Percentiles rank a stretch among this genome's conserved stretches.
Conservation (phyloP, 2,329 filamentous ascomycete species). For the Claviceps africana region DNA sequence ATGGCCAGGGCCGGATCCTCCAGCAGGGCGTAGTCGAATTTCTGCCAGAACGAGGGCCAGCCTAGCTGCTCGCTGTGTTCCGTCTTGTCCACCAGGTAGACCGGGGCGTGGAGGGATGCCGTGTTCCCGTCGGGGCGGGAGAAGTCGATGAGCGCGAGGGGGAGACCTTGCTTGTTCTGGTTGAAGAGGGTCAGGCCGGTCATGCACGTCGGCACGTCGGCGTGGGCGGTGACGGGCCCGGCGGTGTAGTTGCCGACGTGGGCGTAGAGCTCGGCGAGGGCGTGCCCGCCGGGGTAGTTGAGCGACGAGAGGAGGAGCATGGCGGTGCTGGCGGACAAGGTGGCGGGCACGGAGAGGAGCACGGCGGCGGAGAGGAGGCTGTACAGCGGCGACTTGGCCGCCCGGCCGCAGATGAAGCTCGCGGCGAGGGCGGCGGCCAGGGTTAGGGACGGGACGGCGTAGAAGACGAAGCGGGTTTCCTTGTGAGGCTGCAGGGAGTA, state of each 20-base stretch:
- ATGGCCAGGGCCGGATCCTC: slow-evolving; percentile 35
- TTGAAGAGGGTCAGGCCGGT: slow-evolving; percentile 55
- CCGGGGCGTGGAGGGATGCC: slow-evolving; percentile 9
- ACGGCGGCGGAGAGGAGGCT: slow-evolving; percentile 39
- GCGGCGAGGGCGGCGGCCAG: slow-evolving; percentile 62
- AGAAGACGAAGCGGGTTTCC: slow-evolving; percentile 90
- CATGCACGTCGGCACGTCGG: slow-evolving; percentile 56
- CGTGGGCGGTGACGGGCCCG: slow-evolving; percentile 34
- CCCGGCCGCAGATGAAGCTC: slow-evolving; percentile 52
- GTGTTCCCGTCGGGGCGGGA: background rate
- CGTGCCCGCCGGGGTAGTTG: slow-evolving; percentile 87
- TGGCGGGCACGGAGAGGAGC: slow-evolving; percentile 42
- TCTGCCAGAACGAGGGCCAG: slow-evolving; percentile 43
- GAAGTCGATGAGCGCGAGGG: slow-evolving; percentile 16
- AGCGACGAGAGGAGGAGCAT: slow-evolving; percentile 70
- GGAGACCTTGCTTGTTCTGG: slow-evolving; percentile 28
- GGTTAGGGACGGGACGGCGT: slow-evolving; percentile 68
- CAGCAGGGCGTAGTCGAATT: slow-evolving; percentile 48
- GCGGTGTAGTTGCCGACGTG: slow-evolving; percentile 14
- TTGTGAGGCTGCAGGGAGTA: slow-evolving; percentile 92
- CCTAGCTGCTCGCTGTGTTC: slow-evolving; percentile 34
- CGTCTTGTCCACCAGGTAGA: slow-evolving; percentile 46
- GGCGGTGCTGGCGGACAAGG: slow-evolving; percentile 45
- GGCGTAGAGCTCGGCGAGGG: slow-evolving; percentile 42
- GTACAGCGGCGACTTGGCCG: slow-evolving; percentile 46